A percentile compares a stretch with the other conserved stretches of the same genome.
Conservation (phyloP, 306 rosid genomes). For the Gastrolobium villosum region DNA sequence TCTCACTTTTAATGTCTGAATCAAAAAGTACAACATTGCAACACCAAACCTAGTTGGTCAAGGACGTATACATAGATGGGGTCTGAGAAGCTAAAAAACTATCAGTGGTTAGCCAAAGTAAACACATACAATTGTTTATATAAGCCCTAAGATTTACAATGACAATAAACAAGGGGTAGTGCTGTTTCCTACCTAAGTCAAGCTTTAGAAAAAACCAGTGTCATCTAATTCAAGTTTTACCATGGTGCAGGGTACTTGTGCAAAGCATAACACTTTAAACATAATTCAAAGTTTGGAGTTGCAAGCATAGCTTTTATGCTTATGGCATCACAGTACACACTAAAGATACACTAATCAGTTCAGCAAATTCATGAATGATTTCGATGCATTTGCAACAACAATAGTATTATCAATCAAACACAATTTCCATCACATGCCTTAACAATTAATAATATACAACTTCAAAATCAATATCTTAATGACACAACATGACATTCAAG, state of each 20-base stretch:
- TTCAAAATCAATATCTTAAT: background rate
- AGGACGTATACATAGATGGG: background rate
- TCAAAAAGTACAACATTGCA: background rate
- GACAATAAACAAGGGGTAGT: background rate
- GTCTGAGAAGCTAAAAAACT: conserved; percentile 6
- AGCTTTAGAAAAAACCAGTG: background rate
- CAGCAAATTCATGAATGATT: conserved; percentile 4
- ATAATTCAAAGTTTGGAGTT: conserved; percentile 1
- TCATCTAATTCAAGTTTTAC: background rate
- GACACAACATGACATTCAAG: background rate
- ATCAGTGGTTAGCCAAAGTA: background rate
- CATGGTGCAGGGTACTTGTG: too few relatives aligned
- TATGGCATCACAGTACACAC: background rate
- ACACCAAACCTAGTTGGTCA: conserved; percentile 26
- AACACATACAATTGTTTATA: background rate
- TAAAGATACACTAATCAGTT: background rate
- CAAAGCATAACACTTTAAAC: background rate
- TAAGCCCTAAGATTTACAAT: conserved; percentile 15
- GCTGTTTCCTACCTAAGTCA: background rate
- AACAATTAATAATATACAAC: background rate
- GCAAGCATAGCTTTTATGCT: background rate
- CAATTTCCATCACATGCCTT: background rate
- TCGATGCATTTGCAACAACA: background rate
- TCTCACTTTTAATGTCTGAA: background rate
- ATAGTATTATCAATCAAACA: conserved; percentile 1